Evolutionary conservation across 371 early-diverging fungal species (phyloP).

Genomic region (Apophysomyces trapeziformis): DNA sequence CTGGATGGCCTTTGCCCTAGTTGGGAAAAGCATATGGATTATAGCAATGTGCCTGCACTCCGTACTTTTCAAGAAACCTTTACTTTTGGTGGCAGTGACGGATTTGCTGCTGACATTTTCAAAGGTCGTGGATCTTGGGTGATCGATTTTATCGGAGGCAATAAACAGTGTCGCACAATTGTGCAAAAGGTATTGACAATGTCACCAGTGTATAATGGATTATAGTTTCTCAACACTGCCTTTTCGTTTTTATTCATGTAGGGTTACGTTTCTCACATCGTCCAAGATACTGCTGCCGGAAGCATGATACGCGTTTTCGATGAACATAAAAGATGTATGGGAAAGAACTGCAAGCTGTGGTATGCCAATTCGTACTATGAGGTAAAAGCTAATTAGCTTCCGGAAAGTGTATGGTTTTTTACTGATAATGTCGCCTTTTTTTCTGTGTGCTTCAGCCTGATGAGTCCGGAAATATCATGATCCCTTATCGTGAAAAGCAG

Average conservation of each 20-base stretch:
- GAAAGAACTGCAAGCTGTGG: constrained; percentile 40
- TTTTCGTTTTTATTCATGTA: constrained; percentile 11
- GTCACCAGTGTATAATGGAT: too few species aligned
- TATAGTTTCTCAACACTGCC: too few species aligned
- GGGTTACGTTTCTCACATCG: constrained; percentile 55
- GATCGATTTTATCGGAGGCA: constrained; percentile 49
- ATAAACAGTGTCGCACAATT: constrained; percentile 42
- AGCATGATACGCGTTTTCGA: constrained; percentile 53
- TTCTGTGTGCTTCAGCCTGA: constrained; percentile 38
- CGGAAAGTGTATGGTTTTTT: background rate
- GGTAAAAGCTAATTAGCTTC: constrained; percentile 26
- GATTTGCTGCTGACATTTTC: constrained; percentile 33
- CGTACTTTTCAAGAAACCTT: constrained; percentile 18
- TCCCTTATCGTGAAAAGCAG: constrained; percentile 41
- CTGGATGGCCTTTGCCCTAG: constrained; percentile 49
- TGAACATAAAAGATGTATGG: constrained; percentile 37
- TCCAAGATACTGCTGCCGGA: constrained; percentile 52
- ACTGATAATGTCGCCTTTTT: background rate
- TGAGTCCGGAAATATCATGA: constrained; percentile 40
- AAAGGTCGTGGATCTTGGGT: constrained; percentile 52
- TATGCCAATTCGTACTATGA: constrained; percentile 46
- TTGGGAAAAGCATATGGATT: constrained; percentile 39
- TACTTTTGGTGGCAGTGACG: constrained; percentile 27
- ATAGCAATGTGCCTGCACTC: constrained; percentile 21
- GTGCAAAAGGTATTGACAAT: constrained; percentile 38